Percentiles rank a stretch among this genome's conserved stretches.
Evolutionary conservation across 1,284 basidiomycete genomes (phyloP).

Genomic region (Lentinula novae-zelandiae): DNA sequence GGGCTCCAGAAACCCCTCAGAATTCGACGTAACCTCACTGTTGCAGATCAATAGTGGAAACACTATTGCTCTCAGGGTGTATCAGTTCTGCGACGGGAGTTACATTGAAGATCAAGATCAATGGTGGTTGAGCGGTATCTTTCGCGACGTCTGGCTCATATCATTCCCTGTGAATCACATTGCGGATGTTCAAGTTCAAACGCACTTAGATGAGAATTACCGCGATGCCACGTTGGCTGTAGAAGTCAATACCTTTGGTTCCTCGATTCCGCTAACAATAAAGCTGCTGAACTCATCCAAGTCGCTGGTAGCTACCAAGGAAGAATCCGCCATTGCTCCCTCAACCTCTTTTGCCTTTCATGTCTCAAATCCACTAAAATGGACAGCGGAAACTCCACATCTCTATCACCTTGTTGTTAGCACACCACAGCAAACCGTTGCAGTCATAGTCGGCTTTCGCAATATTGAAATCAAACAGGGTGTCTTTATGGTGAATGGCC

Average conservation of each 20-base stretch:
- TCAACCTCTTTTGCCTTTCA: neutral
- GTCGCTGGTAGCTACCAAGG: neutral
- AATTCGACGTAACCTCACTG: slow-evolving; percentile 11
- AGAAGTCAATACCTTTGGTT: neutral
- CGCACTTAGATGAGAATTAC: slow-evolving; percentile 4
- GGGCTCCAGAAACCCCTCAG: slow-evolving; percentile 12
- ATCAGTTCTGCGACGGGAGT: slow-evolving; percentile 12
- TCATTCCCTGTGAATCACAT: slow-evolving; percentile 12
- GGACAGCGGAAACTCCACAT: slow-evolving; percentile 14
- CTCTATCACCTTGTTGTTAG: slow-evolving; percentile 9
- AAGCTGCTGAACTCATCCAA: slow-evolving; percentile 4
- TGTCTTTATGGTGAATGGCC: slow-evolving; percentile 11
- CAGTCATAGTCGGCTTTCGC: slow-evolving; percentile 13
- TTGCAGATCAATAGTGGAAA: slow-evolving; percentile 2
- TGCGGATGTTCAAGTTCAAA: slow-evolving; percentile 9
- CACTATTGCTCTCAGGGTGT: slow-evolving; percentile 11
- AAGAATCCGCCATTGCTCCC: neutral
- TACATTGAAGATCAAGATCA: slow-evolving; percentile 14
- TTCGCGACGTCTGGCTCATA: slow-evolving; percentile 12
- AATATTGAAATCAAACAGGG: neutral
- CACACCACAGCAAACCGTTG: slow-evolving; percentile 1
- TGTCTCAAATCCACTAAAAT: slow-evolving; percentile 5
- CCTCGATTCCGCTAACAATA: neutral
- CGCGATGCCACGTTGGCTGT: slow-evolving; percentile 3
- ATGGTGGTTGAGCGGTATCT: slow-evolving; percentile 13